Evolutionary conservation across 2,329 filamentous ascomycete genomes (phyloP).

Genomic region (Seiridium unicorne): DNA sequence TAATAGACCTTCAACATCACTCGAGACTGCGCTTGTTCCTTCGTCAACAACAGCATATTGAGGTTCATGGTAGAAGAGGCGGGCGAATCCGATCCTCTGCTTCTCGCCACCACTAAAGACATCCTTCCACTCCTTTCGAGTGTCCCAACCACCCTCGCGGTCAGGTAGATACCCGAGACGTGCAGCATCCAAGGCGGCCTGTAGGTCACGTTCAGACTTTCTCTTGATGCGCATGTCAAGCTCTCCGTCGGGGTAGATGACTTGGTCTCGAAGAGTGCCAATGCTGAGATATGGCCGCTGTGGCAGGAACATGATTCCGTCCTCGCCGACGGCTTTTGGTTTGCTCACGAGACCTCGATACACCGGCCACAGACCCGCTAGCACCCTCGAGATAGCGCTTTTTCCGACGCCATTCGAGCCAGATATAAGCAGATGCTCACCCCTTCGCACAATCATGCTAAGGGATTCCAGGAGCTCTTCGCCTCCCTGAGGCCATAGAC

Average conservation of each 20-base stretch:
- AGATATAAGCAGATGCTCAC: conserved; percentile 92
- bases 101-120: conserved; percentile 97
- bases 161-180: conserved; percentile 85
- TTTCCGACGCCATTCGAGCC: conserved; percentile 95
- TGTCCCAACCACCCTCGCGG: conserved; percentile 95
- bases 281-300: conserved; percentile 90
- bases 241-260: conserved; percentile 96
- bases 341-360: conserved; percentile 90
- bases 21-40: conserved; percentile 89
- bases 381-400: conserved; percentile 79
- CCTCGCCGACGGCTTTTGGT: conserved; percentile 74
- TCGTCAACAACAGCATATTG: conserved; percentile 94
- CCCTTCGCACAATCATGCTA: conserved; percentile 83
- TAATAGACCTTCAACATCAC: conserved; percentile 88
- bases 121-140: conserved; percentile 97
- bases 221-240: conserved; percentile 86
- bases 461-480: conserved; percentile 88
- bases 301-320: conserved; percentile 98
- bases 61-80: conserved; percentile 91
- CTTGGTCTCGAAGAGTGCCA: conserved; percentile 91
- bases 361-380: conserved; percentile 90
- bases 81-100: conserved; percentile 88
- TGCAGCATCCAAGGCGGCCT: conserved; percentile 76
- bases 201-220: conserved; percentile 75
- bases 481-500: conserved; percentile 83